A percentile compares a stretch with the other conserved stretches of the same genome.
Evolutionary conservation across 306 rosid genomes (phyloP).

Genomic region (Lupinus albus): DNA sequence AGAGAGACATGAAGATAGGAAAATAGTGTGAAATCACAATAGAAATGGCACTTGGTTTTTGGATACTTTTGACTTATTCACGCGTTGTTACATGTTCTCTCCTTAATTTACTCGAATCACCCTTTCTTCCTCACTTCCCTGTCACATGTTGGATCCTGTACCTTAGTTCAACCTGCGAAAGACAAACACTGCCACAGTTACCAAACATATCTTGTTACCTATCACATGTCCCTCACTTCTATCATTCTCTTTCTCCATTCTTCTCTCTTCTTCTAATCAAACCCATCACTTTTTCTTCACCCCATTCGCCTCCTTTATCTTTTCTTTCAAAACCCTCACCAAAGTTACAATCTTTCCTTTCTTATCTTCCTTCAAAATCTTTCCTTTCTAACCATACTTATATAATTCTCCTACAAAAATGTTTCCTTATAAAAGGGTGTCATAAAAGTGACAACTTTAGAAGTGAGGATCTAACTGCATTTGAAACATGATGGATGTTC

Average conservation of each 20-base stretch:
- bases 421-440: no score
- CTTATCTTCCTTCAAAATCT: constrained; percentile 34
- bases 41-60: no score
- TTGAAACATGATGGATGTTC: constrained; percentile 22
- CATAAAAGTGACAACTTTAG: no score
- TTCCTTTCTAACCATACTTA: no score
- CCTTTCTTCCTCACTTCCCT: not conserved
- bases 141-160: not conserved
- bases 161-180: not conserved
- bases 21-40: no score
- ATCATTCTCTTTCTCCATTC: no score
- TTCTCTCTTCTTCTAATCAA: constrained; percentile 13
- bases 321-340: constrained; percentile 20
- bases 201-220: no score
- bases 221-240: no score
- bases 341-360: constrained; percentile 20
- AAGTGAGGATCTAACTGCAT: no score
- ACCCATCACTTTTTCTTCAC: not conserved
- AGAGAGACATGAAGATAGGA: no score
- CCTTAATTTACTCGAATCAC: constrained; percentile 33
- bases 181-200: not conserved
- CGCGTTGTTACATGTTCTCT: constrained; percentile 8
- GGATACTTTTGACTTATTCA: constrained; percentile 27
- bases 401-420: no score
- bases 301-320: not conserved